phyloP scores from a whole-genome alignment of 495 filamentous ascomycete species.

The Neurospora sp. region DNA sequence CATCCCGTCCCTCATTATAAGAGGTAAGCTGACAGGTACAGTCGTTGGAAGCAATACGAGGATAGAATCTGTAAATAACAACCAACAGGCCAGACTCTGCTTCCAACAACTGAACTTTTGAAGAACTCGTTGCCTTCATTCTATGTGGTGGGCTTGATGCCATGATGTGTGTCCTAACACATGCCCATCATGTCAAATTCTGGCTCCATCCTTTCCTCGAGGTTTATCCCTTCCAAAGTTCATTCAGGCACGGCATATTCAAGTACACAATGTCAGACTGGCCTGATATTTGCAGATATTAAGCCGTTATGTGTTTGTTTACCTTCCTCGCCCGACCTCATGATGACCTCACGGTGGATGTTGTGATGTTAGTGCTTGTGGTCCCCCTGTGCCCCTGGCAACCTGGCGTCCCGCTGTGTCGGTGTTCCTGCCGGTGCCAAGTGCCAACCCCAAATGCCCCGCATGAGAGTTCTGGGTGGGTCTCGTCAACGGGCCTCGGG shows the following conservation, averaged over 20 bases:
- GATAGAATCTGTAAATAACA: background rate
- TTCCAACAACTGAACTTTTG: background rate
- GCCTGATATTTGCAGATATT: background rate
- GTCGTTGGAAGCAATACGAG: background rate
- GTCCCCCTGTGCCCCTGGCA: background rate
- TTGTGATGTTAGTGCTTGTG: background rate
- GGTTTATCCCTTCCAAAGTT: background rate
- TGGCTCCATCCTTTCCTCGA: background rate
- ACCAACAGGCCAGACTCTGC: background rate
- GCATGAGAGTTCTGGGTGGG: background rate
- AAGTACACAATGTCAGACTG: background rate
- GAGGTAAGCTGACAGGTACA: background rate
- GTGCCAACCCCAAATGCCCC: background rate
- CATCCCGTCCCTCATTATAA: background rate
- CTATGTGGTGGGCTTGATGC: background rate
- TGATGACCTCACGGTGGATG: background rate
- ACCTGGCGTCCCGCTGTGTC: background rate
- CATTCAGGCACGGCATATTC: background rate
- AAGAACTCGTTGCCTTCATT: background rate
- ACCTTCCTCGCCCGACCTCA: background rate
- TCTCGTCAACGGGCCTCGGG: background rate
- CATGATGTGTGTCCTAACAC: background rate
- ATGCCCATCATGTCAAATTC: background rate
- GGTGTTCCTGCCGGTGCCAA: background rate
- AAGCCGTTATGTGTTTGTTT: background rate